These are phyloP conservation scores for Nepenthes mirabilis DNA, from an alignment of 148 eudicot genomes.

Conservation along the genomic window DNA sequence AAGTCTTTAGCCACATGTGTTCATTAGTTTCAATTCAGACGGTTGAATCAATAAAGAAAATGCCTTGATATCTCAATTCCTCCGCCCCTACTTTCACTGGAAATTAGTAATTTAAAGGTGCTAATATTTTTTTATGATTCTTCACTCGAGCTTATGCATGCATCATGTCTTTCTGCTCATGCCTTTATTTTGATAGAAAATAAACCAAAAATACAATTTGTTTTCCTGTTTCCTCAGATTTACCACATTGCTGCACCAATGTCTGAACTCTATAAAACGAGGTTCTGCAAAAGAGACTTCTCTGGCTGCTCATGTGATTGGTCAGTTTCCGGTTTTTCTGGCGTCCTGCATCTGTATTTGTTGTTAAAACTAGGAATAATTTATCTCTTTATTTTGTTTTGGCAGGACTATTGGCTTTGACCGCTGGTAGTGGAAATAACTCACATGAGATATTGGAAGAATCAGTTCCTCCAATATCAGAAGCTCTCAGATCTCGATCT, in stretches of 20 bases:
- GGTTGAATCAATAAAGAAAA: no score
- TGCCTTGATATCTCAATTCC: no score
- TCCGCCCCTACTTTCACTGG: no score
- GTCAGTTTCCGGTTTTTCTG: conserved; percentile 19
- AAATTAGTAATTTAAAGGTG: no score
- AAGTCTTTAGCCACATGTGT: no score
- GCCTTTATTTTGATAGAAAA: no score
- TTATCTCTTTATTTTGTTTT: neutral
- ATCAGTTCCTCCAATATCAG: conserved; percentile 44
- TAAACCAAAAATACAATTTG: neutral
- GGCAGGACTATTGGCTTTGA: conserved; percentile 76
- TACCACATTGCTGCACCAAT: conserved; percentile 71
- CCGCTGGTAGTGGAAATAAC: conserved; percentile 58
- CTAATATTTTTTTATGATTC: no score
- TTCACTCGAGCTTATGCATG: no score
- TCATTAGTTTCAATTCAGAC: no score
- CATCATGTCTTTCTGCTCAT: no score
- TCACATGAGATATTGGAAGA: conserved; percentile 79
- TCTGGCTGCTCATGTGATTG: conserved; percentile 61
- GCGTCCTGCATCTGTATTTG: neutral
- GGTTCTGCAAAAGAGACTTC: conserved; percentile 68
- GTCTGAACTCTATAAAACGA: conserved; percentile 59
- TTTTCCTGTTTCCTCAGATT: conserved; percentile 29
- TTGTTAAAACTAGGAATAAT: neutral
- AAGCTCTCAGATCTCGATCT: conserved; percentile 59